Evolutionary conservation across 257 asterid genomes (phyloP).

Genomic region (Solanum bulbocastanum): DNA sequence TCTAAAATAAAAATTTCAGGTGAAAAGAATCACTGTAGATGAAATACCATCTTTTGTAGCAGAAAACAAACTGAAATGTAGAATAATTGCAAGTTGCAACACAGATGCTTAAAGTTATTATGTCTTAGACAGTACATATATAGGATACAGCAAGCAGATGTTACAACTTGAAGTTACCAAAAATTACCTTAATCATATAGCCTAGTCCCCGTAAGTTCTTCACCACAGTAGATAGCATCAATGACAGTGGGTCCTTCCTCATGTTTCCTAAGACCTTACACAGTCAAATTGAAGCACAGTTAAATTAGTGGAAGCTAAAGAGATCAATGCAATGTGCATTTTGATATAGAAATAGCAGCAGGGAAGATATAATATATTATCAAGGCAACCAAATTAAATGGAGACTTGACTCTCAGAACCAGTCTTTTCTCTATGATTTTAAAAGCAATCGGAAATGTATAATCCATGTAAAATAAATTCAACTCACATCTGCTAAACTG

Average conservation of each 20-base stretch:
- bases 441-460: neutral
- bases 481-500: neutral
- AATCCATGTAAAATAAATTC: neutral
- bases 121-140: neutral
- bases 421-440: neutral
- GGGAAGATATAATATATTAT: neutral
- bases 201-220: constrained; percentile 68
- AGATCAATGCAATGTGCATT: neutral
- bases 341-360: neutral
- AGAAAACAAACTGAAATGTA: neutral
- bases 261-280: constrained; percentile 78
- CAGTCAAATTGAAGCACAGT: neutral
- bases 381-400: neutral
- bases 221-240: constrained; percentile 77
- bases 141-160: neutral
- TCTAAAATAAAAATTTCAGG: neutral
- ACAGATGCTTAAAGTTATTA: neutral
- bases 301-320: neutral
- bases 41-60: neutral
- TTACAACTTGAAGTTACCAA: neutral
- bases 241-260: constrained; percentile 69
- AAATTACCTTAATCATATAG: constrained; percentile 67
- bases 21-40: neutral
- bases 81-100: neutral
- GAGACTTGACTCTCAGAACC: neutral